These are phyloP conservation scores for Pyrenophora teres DNA, from an alignment of 2,329 filamentous ascomycete genomes.

Conservation along the genomic window DNA sequence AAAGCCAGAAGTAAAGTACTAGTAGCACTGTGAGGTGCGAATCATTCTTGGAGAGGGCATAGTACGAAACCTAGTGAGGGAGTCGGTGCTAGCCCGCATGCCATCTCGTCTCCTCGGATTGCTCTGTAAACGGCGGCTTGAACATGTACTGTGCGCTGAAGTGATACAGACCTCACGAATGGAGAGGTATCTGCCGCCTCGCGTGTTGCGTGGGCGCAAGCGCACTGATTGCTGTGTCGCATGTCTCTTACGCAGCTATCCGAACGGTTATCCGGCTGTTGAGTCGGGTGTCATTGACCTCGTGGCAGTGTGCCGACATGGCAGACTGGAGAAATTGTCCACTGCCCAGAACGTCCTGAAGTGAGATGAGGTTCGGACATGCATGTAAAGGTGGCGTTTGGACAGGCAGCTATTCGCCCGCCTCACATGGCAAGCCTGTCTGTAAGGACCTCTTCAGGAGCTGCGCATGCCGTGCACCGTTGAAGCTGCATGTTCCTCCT, in stretches of 20 bases:
- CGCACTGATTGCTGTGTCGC: constrained; percentile 36
- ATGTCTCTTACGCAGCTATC: constrained; percentile 32
- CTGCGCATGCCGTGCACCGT: constrained; percentile 35
- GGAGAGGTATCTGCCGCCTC: constrained; percentile 30
- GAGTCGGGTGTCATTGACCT: constrained; percentile 29
- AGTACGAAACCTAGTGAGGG: constrained; percentile 21
- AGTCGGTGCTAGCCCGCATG: constrained; percentile 23
- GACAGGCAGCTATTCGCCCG: constrained; percentile 1
- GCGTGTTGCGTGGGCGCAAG: constrained; percentile 41
- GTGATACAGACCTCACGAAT: constrained; percentile 37
- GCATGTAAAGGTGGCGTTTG: constrained; percentile 20
- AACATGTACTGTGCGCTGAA: constrained; percentile 19
- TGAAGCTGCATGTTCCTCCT: constrained; percentile 20
- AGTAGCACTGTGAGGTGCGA: constrained; percentile 10
- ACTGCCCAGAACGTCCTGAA: constrained; percentile 1
- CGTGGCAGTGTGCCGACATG: constrained; percentile 13
- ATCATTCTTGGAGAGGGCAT: constrained; percentile 15
- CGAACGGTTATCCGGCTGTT: constrained; percentile 24
- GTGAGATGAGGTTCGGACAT: constrained; percentile 4
- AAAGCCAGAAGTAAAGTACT: not conserved
- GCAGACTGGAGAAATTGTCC: constrained; percentile 6
- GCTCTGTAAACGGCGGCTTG: constrained; percentile 27
- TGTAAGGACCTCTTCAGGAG: constrained; percentile 22
- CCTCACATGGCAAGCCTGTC: constrained; percentile 16
- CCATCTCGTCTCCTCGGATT: constrained; percentile 13